Conservation (phyloP, 1,284 basidiomycete genomes). For the Fistulinella cinereoalba region DNA sequence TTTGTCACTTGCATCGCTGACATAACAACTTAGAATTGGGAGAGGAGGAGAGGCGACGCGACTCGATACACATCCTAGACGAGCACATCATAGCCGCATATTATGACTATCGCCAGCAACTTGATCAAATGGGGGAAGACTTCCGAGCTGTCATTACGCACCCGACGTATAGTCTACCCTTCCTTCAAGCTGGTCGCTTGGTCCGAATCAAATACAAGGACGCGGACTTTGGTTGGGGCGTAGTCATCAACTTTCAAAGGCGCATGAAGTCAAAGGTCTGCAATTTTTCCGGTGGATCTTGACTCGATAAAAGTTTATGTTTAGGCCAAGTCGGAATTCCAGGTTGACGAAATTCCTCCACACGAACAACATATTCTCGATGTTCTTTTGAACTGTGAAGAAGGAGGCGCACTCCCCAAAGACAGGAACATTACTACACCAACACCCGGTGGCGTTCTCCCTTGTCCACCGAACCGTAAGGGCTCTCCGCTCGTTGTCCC, state of each 20-base stretch:
- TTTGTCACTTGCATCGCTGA: slow-evolving; percentile 2
- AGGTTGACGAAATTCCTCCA: slow-evolving; percentile 65
- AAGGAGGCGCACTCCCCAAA: slow-evolving; percentile 62
- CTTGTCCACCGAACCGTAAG: slow-evolving; percentile 67
- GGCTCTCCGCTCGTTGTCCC: slow-evolving; percentile 88
- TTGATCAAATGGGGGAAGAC: slow-evolving; percentile 85
- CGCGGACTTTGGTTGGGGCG: slow-evolving; percentile 95
- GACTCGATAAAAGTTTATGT: background rate
- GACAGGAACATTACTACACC: slow-evolving; percentile 54
- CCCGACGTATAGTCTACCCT: slow-evolving; percentile 90
- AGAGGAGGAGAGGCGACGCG: slow-evolving; percentile 69
- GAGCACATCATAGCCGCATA: slow-evolving; percentile 88
- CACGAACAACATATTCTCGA: slow-evolving; percentile 94
- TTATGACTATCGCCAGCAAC: slow-evolving; percentile 87
- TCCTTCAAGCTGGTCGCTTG: slow-evolving; percentile 89
- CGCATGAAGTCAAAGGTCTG: slow-evolving; percentile 61
- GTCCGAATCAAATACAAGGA: slow-evolving; percentile 87
- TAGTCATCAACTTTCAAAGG: slow-evolving; percentile 91
- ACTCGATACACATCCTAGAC: slow-evolving; percentile 72
- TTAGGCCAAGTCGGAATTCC: slow-evolving; percentile 30
- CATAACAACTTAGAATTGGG: slow-evolving; percentile 57
- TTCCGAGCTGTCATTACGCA: slow-evolving; percentile 93
- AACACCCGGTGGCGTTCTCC: slow-evolving; percentile 69
- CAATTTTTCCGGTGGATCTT: background rate
- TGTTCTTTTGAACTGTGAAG: slow-evolving; percentile 83